Conservation (phyloP, 768 basidiomycete species). For the Pleurotus sapidus region DNA sequence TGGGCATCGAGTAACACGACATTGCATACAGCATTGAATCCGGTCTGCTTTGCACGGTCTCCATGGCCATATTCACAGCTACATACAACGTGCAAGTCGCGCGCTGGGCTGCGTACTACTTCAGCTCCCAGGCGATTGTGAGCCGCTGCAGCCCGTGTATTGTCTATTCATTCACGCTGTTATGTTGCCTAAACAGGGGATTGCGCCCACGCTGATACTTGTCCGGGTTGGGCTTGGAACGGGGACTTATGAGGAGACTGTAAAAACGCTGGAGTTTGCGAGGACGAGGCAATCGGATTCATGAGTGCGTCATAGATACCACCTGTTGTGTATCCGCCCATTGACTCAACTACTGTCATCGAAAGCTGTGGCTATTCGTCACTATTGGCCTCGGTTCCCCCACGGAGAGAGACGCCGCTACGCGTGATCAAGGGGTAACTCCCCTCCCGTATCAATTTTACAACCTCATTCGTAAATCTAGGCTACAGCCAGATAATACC, state of each 20-base stretch:
- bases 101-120: neutral
- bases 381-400: no score
- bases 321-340: no score
- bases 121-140: neutral
- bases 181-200: neutral
- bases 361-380: no score
- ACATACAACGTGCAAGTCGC: neutral
- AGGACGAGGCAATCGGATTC: neutral
- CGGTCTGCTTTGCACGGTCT: neutral
- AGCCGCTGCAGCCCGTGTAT: no score
- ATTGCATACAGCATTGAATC: neutral
- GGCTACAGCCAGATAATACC: no score
- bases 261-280: neutral
- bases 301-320: no score
- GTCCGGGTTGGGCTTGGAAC: neutral
- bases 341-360: no score
- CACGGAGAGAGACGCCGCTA: no score
- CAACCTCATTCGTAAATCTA: no score
- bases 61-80: neutral
- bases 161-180: no score
- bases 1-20: neutral
- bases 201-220: neutral
- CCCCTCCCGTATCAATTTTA: no score
- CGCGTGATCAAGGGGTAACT: no score
- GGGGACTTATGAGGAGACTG: neutral